These are phyloP conservation scores for Komagataella ulmi DNA, from an alignment of 805 yeast species.

Conservation along the genomic window DNA sequence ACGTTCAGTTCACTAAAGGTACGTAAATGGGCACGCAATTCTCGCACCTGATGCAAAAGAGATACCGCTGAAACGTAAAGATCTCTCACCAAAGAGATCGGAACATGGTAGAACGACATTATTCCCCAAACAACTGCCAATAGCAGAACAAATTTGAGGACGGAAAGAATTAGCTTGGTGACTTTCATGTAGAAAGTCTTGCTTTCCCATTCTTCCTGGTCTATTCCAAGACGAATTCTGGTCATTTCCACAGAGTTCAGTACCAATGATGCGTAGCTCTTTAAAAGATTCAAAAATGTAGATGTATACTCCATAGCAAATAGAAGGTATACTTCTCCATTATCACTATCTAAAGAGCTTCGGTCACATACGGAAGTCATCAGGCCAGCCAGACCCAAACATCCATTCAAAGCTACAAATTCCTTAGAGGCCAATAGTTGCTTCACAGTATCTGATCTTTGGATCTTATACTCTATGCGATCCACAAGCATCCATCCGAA, in stretches of 20 bases:
- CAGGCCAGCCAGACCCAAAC: background rate
- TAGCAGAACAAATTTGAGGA: constrained; percentile 31
- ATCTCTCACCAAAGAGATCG: constrained; percentile 17
- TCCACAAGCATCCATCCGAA: constrained; percentile 63
- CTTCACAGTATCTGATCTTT: constrained; percentile 9
- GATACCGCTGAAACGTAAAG: constrained; percentile 13
- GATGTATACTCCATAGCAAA: background rate
- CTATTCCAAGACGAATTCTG: constrained; percentile 29
- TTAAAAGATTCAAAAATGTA: background rate
- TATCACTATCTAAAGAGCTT: background rate
- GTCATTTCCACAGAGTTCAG: constrained; percentile 45
- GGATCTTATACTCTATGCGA: constrained; percentile 34
- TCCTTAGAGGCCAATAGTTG: background rate
- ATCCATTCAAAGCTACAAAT: background rate
- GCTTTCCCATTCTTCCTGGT: constrained; percentile 63
- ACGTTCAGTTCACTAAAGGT: constrained; percentile 50
- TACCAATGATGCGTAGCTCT: constrained; percentile 2
- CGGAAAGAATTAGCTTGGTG: constrained; percentile 38
- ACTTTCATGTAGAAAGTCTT: constrained; percentile 46
- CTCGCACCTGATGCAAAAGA: constrained; percentile 19
- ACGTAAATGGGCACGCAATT: constrained; percentile 24
- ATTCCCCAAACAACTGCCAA: constrained; percentile 32
- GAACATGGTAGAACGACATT: constrained; percentile 20
- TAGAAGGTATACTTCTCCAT: background rate
- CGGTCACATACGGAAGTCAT: background rate